Conservation (phyloP, 2,329 filamentous ascomycete genomes). For the Fusarium annulatum region DNA sequence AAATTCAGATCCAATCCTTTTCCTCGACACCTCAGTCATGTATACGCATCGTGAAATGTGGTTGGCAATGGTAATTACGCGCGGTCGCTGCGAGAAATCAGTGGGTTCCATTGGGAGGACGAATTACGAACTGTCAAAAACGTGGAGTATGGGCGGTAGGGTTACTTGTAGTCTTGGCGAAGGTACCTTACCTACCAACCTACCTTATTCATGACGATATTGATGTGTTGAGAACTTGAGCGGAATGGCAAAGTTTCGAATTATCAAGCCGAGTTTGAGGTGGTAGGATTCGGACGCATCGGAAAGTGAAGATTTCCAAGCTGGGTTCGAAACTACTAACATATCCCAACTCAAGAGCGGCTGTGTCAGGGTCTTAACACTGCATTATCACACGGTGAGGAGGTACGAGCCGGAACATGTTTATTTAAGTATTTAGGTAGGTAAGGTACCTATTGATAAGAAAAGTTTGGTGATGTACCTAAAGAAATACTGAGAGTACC, state of each 20-base stretch:
- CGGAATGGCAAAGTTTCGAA: background rate
- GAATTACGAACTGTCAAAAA: conserved; percentile 25
- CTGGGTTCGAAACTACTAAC: background rate
- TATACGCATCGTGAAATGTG: conserved; percentile 11
- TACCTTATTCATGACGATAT: conserved; percentile 5
- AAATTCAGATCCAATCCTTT: background rate
- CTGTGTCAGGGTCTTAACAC: background rate
- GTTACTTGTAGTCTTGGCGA: conserved; percentile 35
- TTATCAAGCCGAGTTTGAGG: background rate
- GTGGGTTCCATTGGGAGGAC: conserved; percentile 7
- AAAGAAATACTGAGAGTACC: background rate
- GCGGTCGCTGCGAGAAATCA: conserved; percentile 23
- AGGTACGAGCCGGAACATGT: background rate
- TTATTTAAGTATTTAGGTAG: background rate
- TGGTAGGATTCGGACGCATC: conserved; percentile 23
- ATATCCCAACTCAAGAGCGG: background rate
- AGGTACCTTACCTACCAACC: background rate
- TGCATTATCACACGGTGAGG: background rate
- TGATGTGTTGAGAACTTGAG: background rate
- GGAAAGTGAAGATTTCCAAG: conserved; percentile 12
- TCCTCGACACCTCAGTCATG: background rate
- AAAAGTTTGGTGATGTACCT: background rate
- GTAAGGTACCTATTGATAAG: background rate
- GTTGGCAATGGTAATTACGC: conserved; percentile 25
- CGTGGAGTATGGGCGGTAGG: conserved; percentile 30